Evolutionary conservation across 495 filamentous ascomycete species (phyloP).

Genomic region (Pyrenopolyporus hunteri): DNA sequence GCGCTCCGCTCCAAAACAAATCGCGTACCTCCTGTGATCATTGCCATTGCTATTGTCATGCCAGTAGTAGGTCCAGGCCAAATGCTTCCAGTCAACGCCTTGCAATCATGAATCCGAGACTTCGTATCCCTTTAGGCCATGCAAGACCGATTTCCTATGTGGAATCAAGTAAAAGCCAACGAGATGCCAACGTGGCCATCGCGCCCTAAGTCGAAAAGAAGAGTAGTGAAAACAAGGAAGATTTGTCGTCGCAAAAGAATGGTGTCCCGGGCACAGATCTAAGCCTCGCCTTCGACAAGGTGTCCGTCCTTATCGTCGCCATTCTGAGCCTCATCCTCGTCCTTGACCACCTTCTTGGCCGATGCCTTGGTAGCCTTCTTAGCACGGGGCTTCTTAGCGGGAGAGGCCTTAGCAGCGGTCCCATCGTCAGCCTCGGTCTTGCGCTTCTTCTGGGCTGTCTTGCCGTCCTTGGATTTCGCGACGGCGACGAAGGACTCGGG

Average conservation of each 20-base stretch:
- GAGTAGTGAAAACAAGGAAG: not conserved
- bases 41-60: not conserved
- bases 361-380: not conserved
- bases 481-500: not conserved
- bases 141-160: not conserved
- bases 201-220: not conserved
- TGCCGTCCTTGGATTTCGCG: not conserved
- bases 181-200: not conserved
- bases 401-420: not conserved
- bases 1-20: no score
- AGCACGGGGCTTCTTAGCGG: conserved; percentile 14
- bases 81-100: not conserved
- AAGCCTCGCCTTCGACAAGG: conserved; percentile 6
- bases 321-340: not conserved
- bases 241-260: not conserved
- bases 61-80: not conserved
- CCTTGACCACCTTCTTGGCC: conserved; percentile 2
- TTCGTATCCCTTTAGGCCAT: not conserved
- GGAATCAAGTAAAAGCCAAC: not conserved
- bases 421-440: conserved; percentile 3
- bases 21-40: no score
- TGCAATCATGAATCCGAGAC: not conserved
- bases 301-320: not conserved
- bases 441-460: conserved; percentile 10
- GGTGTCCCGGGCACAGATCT: not conserved